Conservation (phyloP, 352 stramenopile species). For the Globisporangium sylvaticum region DNA sequence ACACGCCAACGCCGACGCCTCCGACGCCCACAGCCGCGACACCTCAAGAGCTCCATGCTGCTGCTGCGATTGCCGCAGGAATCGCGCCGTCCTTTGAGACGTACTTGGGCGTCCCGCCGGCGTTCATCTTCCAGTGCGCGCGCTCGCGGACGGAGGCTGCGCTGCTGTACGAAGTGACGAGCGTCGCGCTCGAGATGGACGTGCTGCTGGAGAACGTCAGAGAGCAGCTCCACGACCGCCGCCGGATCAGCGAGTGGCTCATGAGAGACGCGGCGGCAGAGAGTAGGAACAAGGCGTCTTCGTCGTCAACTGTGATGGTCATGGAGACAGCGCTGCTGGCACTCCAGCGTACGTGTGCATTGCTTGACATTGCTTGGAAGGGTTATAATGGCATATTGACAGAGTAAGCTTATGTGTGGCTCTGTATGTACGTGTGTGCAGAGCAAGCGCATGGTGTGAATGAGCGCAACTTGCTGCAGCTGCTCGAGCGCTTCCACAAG, state of each 20-base stretch:
- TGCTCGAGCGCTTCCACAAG: slow-evolving; percentile 17
- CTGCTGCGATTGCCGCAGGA: neutral
- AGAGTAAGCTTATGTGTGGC: neutral
- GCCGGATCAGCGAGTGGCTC: slow-evolving; percentile 15
- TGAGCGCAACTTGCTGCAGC: slow-evolving; percentile 14
- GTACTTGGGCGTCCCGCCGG: slow-evolving; percentile 21
- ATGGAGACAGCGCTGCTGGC: slow-evolving; percentile 27
- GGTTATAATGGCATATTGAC: neutral
- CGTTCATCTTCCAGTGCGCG: slow-evolving; percentile 18
- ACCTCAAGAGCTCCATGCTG: slow-evolving; percentile 18
- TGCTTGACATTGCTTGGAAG: neutral
- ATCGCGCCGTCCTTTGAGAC: slow-evolving; percentile 10
- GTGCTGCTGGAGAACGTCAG: slow-evolving; percentile 20
- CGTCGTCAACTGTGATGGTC: neutral
- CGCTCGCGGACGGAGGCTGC: slow-evolving; percentile 20
- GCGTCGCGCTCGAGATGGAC: slow-evolving; percentile 33
- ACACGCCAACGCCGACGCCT: neutral
- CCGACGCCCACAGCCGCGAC: slow-evolving; percentile 15
- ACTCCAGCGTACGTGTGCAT: slow-evolving; percentile 22
- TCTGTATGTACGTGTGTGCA: neutral
- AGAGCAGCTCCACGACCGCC: slow-evolving; percentile 36
- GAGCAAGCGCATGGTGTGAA: slow-evolving; percentile 12
- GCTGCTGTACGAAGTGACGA: slow-evolving; percentile 26
- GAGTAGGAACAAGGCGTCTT: neutral
- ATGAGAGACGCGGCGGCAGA: neutral